Conservation (phyloP, 129 eudicot genomes). For the sunflower (Helianthus annuus) region DNA sequence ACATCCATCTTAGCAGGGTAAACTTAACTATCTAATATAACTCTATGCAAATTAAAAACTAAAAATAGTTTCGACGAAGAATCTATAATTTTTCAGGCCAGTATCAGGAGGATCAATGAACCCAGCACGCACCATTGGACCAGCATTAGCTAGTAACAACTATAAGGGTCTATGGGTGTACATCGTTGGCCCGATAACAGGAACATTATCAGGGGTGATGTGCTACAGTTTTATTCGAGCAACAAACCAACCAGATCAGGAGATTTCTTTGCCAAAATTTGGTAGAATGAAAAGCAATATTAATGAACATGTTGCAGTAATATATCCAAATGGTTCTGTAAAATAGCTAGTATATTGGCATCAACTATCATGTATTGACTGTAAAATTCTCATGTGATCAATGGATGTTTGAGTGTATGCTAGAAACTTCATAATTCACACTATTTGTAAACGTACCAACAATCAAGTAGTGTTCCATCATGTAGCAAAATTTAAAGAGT, state of each 20-base stretch:
- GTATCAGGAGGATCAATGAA: slow-evolving; percentile 96
- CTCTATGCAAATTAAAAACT: not conserved
- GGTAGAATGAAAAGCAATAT: slow-evolving; percentile 43
- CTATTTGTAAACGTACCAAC: not conserved
- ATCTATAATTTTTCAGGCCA: slow-evolving; percentile 35
- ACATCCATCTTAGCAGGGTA: slow-evolving; percentile 92
- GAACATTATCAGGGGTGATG: slow-evolving; percentile 61
- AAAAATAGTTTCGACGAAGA: not conserved
- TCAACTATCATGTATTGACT: not conserved
- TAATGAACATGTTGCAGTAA: slow-evolving; percentile 11
- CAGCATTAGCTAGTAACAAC: slow-evolving; percentile 69
- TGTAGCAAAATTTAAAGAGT: too few relatives aligned
- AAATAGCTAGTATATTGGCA: not conserved
- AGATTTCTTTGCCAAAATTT: slow-evolving; percentile 45
- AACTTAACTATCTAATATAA: not conserved
- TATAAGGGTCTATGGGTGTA: slow-evolving; percentile 82
- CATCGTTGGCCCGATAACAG: slow-evolving; percentile 64
- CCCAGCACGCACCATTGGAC: slow-evolving; percentile 83
- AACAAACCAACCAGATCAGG: slow-evolving; percentile 43
- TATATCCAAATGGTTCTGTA: not conserved
- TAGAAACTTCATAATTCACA: not conserved
- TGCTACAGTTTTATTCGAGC: slow-evolving; percentile 59
- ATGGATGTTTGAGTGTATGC: not conserved
- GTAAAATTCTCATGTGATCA: not conserved
- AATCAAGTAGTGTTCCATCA: too few relatives aligned